Evolutionary conservation across 805 yeast species (phyloP), one percentile per base, ranked within the genome.

Genomic region (Candida ipomoeae): DNA sequence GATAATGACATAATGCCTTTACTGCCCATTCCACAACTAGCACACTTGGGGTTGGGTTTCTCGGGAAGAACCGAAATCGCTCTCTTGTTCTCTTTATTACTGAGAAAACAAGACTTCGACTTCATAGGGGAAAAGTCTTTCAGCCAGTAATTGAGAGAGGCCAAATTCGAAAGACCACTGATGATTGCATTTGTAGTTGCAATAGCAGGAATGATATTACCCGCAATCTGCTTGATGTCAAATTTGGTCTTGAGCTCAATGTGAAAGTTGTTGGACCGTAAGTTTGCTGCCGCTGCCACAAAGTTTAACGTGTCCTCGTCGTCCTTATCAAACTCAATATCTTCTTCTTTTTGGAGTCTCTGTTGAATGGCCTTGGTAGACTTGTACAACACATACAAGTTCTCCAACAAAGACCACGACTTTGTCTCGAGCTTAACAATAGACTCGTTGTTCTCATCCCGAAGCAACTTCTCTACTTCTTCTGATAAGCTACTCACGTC

Each of bases 151-250:
- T 64, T 79, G 43, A 90, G 68, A 0, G 96, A 86, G 36, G 85
- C 81, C 37, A 92, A 64, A 3, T 90, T 84, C 14, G 94, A 85
- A 57, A 89, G 79, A 0, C 99, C 99, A 0, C 97, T 90, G 58
- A 94, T 84, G 13, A 94, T 85, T 1, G 99, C 98, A 66, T 94
- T 94, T 3, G 97, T 92, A 1, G 99, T 94, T 5, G 99, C 98
- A 58, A 95, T 91, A 0, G 99, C 99, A 0, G 99, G 99, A 38
- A 94, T 94, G 60, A 94, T 94, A 66, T 92, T 94, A 5, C 99
- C 99, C 0, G 99, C 99, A 55, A 92, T 90, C 61, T 87, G 95
- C 65, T 94, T 94, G 54, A 87, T 81, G 53, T 89, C 96, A 63
- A 95, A 94, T 52, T 87, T 84, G 3, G 94, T 77, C 62, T 86